These are phyloP conservation scores for Hypseocharis bilobata DNA, from an alignment of 441 rosid species.

Conservation along the genomic window DNA sequence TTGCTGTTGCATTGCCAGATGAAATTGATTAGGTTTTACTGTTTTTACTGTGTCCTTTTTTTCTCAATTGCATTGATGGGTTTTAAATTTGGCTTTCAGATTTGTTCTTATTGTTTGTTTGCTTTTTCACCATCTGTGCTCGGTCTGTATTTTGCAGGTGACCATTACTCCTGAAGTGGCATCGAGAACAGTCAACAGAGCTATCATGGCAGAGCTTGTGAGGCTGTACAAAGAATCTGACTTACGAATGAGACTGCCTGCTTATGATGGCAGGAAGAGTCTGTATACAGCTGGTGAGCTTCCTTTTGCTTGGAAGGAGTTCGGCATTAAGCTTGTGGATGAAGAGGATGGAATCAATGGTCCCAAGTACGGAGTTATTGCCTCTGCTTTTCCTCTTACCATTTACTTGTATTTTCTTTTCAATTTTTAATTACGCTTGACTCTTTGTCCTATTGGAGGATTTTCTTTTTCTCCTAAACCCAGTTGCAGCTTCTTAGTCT, in stretches of 20 bases:
- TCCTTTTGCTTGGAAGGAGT: slow-evolving; percentile 83
- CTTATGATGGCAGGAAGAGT: slow-evolving; percentile 91
- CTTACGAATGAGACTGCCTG: slow-evolving; percentile 79
- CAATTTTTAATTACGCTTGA: no score
- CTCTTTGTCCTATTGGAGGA: slow-evolving; percentile 9
- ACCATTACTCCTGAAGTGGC: slow-evolving; percentile 86
- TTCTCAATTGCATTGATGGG: slow-evolving; percentile 29
- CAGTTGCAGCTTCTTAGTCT: not conserved
- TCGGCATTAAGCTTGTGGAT: slow-evolving; percentile 64
- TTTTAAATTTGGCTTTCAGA: slow-evolving; percentile 23
- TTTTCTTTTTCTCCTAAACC: slow-evolving; percentile 2
- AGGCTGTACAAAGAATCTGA: slow-evolving; percentile 74
- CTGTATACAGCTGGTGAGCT: slow-evolving; percentile 93
- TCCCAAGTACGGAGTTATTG: slow-evolving; percentile 52
- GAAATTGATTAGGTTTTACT: slow-evolving; percentile 28
- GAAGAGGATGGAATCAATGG: slow-evolving; percentile 68
- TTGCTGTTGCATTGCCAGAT: slow-evolving; percentile 32
- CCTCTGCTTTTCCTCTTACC: slow-evolving; percentile 10
- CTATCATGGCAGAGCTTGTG: slow-evolving; percentile 84
- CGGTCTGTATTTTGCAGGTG: slow-evolving; percentile 53
- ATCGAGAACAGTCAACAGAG: slow-evolving; percentile 73
- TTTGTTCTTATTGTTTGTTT: slow-evolving; percentile 48
- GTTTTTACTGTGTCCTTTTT: slow-evolving; percentile 23
- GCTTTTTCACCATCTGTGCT: slow-evolving; percentile 23
- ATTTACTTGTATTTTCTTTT: not conserved